phyloP scores from a whole-genome alignment of 208 protist species.

The Trypanosoma caninum region DNA sequence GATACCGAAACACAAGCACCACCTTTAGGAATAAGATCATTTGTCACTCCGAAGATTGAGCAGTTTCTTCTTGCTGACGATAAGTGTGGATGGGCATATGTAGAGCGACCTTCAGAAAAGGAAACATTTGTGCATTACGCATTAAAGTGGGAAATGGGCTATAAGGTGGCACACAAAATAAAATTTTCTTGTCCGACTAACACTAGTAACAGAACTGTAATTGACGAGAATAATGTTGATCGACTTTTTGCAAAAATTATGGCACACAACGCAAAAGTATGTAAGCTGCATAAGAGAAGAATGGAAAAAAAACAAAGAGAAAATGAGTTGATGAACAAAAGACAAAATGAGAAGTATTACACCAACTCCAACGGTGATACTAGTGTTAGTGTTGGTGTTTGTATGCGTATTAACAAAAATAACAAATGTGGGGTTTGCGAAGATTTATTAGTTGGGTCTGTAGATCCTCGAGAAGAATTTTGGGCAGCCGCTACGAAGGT shows the following conservation, averaged over 20 bases:
- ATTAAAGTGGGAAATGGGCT: slow-evolving; percentile 84
- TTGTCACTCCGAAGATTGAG: slow-evolving; percentile 41
- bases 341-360: too few relatives aligned
- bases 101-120: slow-evolving; percentile 44
- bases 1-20: not conserved
- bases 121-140: slow-evolving; percentile 61
- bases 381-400: slow-evolving; percentile 1
- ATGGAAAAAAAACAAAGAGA: slow-evolving; percentile 7
- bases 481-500: slow-evolving; percentile 65
- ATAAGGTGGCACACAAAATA: slow-evolving; percentile 60
- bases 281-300: slow-evolving; percentile 3
- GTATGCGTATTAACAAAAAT: too few relatives aligned
- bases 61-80: slow-evolving; percentile 42
- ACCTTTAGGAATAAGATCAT: slow-evolving; percentile 7
- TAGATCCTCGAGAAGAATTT: slow-evolving; percentile 52
- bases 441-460: not conserved
- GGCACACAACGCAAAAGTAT: slow-evolving; percentile 24
- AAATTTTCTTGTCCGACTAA: not conserved
- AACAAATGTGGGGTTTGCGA: not conserved
- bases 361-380: not conserved
- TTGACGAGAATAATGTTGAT: slow-evolving; percentile 7
- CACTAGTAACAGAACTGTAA: not conserved
- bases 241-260: slow-evolving; percentile 23
- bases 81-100: slow-evolving; percentile 53
- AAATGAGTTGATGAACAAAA: not conserved